Evolutionary conservation across 305 asterid species (phyloP).

Genomic region (Petunia hybrid): DNA sequence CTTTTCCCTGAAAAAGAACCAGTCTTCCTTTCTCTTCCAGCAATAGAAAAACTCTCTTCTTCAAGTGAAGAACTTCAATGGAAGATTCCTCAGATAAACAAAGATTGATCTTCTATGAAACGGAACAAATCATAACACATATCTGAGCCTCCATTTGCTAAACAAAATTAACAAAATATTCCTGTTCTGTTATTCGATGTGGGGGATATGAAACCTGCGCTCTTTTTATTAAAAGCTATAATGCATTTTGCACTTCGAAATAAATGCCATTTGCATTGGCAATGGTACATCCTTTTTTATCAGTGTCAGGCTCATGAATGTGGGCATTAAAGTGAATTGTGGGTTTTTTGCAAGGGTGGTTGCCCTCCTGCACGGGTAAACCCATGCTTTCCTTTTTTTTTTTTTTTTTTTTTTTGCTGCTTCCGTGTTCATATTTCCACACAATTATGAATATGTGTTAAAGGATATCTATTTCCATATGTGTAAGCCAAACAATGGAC

Average conservation of each 20-base stretch:
- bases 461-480: not conserved
- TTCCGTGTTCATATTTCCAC: not conserved
- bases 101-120: no score
- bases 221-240: not conserved
- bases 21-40: no score
- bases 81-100: no score
- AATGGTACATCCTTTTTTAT: not conserved
- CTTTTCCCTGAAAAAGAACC: no score
- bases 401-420: not conserved
- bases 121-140: not conserved
- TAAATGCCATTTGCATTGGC: not conserved
- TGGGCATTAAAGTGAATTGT: not conserved
- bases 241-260: not conserved
- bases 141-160: not conserved
- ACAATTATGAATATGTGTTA: not conserved
- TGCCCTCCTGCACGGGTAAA: not conserved
- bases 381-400: not conserved
- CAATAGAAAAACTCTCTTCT: no score
- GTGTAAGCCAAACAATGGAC: not conserved
- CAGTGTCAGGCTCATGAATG: not conserved
- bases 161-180: not conserved
- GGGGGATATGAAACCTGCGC: not conserved
- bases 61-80: no score
- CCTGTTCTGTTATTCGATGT: not conserved
- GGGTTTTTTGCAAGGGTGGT: constrained; percentile 4